Percentiles rank a stretch among this genome's conserved stretches.
These are phyloP conservation scores for Tolypocladium album DNA, from an alignment of 2,329 filamentous ascomycete species.

Conservation along the genomic window DNA sequence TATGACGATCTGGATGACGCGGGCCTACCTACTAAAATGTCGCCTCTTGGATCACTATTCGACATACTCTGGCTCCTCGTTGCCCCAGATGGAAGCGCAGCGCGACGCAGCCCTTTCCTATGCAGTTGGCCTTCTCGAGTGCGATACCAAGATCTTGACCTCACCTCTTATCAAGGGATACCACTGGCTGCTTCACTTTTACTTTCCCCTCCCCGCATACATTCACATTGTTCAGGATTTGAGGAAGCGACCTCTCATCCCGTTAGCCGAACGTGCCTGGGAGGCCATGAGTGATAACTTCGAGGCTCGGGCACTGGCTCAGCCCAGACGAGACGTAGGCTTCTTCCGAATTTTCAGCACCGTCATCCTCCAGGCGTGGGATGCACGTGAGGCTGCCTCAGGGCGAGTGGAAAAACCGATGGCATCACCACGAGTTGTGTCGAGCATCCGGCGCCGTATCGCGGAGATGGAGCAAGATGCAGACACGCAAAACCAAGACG, in stretches of 20 bases:
- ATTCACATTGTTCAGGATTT: slow-evolving; percentile 26
- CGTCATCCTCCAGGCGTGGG: background rate
- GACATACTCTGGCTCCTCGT: slow-evolving; percentile 1
- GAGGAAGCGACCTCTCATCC: slow-evolving; percentile 9
- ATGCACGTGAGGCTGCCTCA: background rate
- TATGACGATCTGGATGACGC: slow-evolving; percentile 25
- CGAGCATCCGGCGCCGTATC: background rate
- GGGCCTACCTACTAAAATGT: slow-evolving; percentile 33
- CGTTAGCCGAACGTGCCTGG: slow-evolving; percentile 18
- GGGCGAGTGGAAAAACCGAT: background rate
- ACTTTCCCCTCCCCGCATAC: slow-evolving; percentile 30
- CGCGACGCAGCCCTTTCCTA: slow-evolving; percentile 17
- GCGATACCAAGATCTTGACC: slow-evolving; percentile 20
- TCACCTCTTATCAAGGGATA: slow-evolving; percentile 21
- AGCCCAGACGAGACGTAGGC: background rate
- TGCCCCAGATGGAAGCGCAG: slow-evolving; percentile 13
- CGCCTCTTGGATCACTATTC: slow-evolving; percentile 39
- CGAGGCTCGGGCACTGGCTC: slow-evolving; percentile 6
- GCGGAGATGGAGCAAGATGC: background rate
- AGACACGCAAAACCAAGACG: background rate
- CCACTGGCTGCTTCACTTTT: slow-evolving; percentile 23
- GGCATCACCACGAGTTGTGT: background rate
- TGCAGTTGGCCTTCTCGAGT: slow-evolving; percentile 23
- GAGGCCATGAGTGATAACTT: slow-evolving; percentile 19
- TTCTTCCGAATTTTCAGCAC: background rate